Percentiles rank a stretch among this genome's conserved stretches.
Evolutionary conservation across 1,284 basidiomycete genomes (phyloP).

Genomic region (Xerocomus minutiporus): DNA sequence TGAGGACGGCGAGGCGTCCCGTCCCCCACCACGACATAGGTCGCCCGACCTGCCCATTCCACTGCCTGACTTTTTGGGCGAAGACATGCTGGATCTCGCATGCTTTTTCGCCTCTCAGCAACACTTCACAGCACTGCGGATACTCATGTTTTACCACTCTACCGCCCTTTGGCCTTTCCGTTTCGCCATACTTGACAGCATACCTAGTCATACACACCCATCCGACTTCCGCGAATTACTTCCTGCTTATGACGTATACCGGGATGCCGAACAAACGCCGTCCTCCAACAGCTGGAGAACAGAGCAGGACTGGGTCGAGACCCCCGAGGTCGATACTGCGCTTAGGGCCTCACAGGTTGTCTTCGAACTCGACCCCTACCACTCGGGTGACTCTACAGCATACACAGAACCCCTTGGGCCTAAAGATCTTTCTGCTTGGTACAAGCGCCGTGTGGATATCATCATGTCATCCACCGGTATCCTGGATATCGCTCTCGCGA

Average conservation of each 20-base stretch:
- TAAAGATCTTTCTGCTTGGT: constrained; percentile 66
- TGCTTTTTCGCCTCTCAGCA: constrained; percentile 62
- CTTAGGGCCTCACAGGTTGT: constrained; percentile 29
- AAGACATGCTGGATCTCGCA: constrained; percentile 56
- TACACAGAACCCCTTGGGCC: constrained; percentile 16
- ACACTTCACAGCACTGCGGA: constrained; percentile 53
- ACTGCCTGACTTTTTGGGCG: constrained; percentile 61
- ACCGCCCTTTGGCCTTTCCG: constrained; percentile 64
- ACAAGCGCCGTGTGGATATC: constrained; percentile 56
- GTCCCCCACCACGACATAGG: constrained; percentile 24
- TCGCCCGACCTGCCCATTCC: constrained; percentile 41
- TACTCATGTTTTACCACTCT: constrained; percentile 57
- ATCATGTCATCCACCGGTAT: constrained; percentile 69
- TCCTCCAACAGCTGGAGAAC: constrained; percentile 42
- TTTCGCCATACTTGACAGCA: constrained; percentile 61
- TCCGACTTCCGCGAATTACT: constrained; percentile 59
- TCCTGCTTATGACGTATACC: constrained; percentile 51
- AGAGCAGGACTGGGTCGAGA: constrained; percentile 56
- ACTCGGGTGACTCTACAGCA: constrained; percentile 1
- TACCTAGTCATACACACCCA: constrained; percentile 72
- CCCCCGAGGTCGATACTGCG: constrained; percentile 38
- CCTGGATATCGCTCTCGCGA: constrained; percentile 71
- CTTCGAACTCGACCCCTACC: constrained; percentile 9
- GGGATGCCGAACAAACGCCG: constrained; percentile 41
- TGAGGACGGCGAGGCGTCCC: constrained; percentile 38